phyloP scores from a whole-genome alignment of 139 green algal species.

The Astrephomene gubernaculifera region DNA sequence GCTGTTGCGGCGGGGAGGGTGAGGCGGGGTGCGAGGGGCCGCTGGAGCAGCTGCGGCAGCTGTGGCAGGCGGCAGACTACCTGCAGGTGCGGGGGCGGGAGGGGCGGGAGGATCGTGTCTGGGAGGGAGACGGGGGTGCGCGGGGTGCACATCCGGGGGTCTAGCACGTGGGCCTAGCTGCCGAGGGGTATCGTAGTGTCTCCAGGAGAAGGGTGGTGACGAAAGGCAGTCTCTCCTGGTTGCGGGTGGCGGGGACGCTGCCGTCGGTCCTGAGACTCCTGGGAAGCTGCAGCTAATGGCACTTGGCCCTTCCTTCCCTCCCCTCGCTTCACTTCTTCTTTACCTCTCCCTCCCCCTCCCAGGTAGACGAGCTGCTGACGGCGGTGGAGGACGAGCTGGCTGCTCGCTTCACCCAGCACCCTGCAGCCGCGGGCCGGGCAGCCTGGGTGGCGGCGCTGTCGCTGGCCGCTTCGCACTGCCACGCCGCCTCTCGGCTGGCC shows the following conservation, averaged over 20 bases:
- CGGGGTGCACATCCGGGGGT: no score
- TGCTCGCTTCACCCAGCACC: background rate
- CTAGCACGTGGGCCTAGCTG: background rate
- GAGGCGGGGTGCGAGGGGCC: background rate
- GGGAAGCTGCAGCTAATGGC: no score
- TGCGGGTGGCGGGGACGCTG: no score
- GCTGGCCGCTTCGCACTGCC: background rate
- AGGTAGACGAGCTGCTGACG: constrained; percentile 39
- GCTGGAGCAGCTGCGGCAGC: constrained; percentile 26
- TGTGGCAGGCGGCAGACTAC: constrained; percentile 33
- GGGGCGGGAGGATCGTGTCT: no score
- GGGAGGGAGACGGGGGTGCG: no score
- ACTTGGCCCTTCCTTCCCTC: no score
- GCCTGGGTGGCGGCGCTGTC: constrained; percentile 21
- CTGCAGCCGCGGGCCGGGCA: background rate
- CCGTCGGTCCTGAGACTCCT: no score
- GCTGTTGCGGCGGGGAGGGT: background rate
- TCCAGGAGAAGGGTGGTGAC: no score
- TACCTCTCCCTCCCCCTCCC: background rate
- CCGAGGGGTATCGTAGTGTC: background rate
- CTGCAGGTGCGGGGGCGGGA: constrained; percentile 32
- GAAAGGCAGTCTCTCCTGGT: no score
- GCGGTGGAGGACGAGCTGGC: constrained; percentile 31
- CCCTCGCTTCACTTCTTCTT: no score
- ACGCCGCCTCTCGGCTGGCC: constrained; percentile 9